Percentiles rank a stretch among this genome's conserved stretches.
These are phyloP conservation scores for Acanthochlamys bracteata DNA, from an alignment of 106 monocot species.

Conservation along the genomic window DNA sequence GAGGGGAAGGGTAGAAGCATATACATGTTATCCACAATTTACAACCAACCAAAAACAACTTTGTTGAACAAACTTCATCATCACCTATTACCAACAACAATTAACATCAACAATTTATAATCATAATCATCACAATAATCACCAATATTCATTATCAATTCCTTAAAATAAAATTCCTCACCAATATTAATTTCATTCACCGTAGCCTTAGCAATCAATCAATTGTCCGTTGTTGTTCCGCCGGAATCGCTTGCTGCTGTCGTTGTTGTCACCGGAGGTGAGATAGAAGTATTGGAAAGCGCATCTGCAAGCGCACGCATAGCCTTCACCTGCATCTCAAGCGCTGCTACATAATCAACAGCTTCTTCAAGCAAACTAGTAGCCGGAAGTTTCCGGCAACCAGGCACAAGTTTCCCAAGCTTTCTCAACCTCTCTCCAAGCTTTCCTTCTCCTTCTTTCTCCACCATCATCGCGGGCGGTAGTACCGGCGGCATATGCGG, in stretches of 20 bases:
- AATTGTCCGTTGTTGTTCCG: neutral
- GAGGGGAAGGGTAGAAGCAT: no score
- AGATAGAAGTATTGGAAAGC: conserved; percentile 21
- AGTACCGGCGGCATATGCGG: neutral
- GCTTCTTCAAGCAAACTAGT: conserved; percentile 56
- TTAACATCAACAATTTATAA: no score
- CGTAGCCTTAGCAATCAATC: neutral
- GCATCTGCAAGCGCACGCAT: conserved; percentile 67
- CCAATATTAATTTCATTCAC: no score
- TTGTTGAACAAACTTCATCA: no score
- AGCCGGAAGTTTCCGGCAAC: conserved; percentile 44
- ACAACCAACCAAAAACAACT: no score
- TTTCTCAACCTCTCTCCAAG: conserved; percentile 45
- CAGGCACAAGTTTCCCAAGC: conserved; percentile 49
- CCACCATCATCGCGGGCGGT: neutral
- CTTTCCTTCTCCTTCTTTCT: conserved; percentile 16
- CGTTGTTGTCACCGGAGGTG: neutral
- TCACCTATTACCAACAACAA: no score
- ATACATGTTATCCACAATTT: no score
- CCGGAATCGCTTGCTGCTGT: neutral
- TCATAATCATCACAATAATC: no score
- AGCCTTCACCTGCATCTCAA: conserved; percentile 83
- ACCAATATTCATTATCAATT: no score
- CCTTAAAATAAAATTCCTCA: no score
- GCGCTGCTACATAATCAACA: conserved; percentile 78